phyloP scores from a whole-genome alignment of 2,329 filamentous ascomycete species.

The Hymenoscyphus scutula region DNA sequence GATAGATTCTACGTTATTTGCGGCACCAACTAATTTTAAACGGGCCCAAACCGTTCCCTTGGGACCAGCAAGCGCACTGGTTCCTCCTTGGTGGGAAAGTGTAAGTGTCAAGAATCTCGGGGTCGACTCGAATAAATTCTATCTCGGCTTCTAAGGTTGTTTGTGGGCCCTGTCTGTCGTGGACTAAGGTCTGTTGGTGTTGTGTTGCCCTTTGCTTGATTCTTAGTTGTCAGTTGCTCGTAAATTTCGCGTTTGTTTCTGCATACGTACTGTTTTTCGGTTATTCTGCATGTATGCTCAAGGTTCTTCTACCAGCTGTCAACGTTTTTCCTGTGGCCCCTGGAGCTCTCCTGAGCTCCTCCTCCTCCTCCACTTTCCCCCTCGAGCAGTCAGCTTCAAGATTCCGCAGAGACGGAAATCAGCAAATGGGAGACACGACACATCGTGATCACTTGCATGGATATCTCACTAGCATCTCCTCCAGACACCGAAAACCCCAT shows the following conservation, averaged over 20 bases:
- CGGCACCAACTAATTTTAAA: background rate
- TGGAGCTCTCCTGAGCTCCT: background rate
- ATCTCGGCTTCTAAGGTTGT: background rate
- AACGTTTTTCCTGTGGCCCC: background rate
- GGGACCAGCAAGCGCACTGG: background rate
- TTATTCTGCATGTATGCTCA: conserved; percentile 1
- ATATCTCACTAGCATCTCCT: background rate
- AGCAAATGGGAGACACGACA: conserved; percentile 1
- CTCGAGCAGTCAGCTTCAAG: background rate
- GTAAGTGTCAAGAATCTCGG: background rate
- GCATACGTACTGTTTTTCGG: background rate
- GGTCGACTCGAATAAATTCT: background rate
- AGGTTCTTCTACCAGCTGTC: background rate
- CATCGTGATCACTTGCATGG: background rate
- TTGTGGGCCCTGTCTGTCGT: background rate
- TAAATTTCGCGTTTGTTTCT: background rate
- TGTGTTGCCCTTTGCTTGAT: background rate
- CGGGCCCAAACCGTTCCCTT: background rate
- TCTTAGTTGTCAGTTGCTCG: background rate
- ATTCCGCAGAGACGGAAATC: background rate
- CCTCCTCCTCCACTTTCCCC: background rate
- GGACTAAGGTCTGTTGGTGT: background rate
- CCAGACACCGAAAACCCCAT: conserved; percentile 1
- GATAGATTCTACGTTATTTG: background rate
- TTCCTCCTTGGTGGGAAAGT: background rate